Evolutionary conservation across 2,329 filamentous ascomycete species (phyloP).

Genomic region (Colletotrichum ledebouriae): DNA sequence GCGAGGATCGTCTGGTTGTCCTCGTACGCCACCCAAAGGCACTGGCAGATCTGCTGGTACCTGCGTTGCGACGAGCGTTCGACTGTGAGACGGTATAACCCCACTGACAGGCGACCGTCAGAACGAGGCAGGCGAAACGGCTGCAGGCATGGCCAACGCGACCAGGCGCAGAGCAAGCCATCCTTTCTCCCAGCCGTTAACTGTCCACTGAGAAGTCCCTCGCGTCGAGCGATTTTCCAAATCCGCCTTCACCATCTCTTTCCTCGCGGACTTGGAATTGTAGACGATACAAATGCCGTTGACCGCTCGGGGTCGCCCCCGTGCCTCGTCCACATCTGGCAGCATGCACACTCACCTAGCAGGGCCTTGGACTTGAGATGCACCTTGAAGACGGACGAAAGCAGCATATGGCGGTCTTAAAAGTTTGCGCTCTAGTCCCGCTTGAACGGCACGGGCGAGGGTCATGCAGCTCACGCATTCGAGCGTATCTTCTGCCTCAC

Average conservation of each 20-base stretch:
- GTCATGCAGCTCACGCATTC: slow-evolving; percentile 36
- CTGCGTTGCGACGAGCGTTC: slow-evolving; percentile 31
- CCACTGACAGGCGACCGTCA: slow-evolving; percentile 14
- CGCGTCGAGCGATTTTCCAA: background rate
- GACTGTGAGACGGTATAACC: slow-evolving; percentile 35
- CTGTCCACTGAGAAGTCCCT: slow-evolving; percentile 3
- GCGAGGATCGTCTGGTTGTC: slow-evolving; percentile 17
- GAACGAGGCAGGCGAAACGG: slow-evolving; percentile 19
- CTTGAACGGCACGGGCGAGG: slow-evolving; percentile 40
- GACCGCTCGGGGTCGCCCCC: slow-evolving; percentile 30
- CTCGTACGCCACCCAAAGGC: background rate
- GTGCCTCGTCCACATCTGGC: slow-evolving; percentile 22
- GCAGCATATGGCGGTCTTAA: slow-evolving; percentile 20
- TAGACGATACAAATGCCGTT: slow-evolving; percentile 8
- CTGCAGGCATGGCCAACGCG: no score
- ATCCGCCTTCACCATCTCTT: background rate
- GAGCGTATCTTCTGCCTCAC: slow-evolving; percentile 27
- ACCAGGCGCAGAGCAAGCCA: background rate
- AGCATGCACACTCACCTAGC: background rate
- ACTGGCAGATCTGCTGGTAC: slow-evolving; percentile 23
- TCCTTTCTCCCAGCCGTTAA: slow-evolving; percentile 11
- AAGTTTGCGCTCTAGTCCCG: slow-evolving; percentile 38
- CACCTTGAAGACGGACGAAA: slow-evolving; percentile 26
- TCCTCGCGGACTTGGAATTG: background rate
- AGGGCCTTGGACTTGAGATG: slow-evolving; percentile 20